phyloP scores from a whole-genome alignment of 129 eudicot species.

The Tagetes erecta region DNA sequence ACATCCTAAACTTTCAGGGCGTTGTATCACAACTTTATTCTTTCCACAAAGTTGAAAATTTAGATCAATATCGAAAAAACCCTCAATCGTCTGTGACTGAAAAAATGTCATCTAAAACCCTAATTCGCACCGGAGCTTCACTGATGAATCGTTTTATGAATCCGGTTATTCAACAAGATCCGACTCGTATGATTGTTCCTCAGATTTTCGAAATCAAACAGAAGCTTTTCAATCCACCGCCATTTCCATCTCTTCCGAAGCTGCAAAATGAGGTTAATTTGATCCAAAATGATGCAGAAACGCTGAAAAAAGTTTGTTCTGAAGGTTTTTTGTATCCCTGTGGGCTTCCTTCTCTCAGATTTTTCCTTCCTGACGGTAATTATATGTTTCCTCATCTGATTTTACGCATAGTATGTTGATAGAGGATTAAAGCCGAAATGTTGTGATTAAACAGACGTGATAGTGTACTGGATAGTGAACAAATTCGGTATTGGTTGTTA shows the following conservation, averaged over 20 bases:
- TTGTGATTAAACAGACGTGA: constrained; percentile 1
- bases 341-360: constrained; percentile 68
- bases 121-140: constrained; percentile 67
- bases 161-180: constrained; percentile 19
- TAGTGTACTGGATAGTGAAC: neutral
- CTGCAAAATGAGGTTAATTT: constrained; percentile 25
- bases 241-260: constrained; percentile 38
- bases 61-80: constrained; percentile 24
- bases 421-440: neutral
- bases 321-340: constrained; percentile 60
- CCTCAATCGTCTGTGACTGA: neutral
- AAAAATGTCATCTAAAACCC: constrained; percentile 74
- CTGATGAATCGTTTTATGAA: constrained; percentile 44
- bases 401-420: neutral
- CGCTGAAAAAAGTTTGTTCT: constrained; percentile 29
- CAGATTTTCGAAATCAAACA: constrained; percentile 31
- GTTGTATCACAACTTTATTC: neutral
- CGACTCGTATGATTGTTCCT: constrained; percentile 30
- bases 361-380: constrained; percentile 88
- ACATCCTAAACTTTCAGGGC: constrained; percentile 10
- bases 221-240: constrained; percentile 36
- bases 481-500: neutral
- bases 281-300: constrained; percentile 45
- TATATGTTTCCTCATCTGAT: constrained; percentile 19
- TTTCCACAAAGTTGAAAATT: constrained; percentile 4